phyloP scores from a whole-genome alignment of 1,284 basidiomycete genomes.

The Mycena sp. region DNA sequence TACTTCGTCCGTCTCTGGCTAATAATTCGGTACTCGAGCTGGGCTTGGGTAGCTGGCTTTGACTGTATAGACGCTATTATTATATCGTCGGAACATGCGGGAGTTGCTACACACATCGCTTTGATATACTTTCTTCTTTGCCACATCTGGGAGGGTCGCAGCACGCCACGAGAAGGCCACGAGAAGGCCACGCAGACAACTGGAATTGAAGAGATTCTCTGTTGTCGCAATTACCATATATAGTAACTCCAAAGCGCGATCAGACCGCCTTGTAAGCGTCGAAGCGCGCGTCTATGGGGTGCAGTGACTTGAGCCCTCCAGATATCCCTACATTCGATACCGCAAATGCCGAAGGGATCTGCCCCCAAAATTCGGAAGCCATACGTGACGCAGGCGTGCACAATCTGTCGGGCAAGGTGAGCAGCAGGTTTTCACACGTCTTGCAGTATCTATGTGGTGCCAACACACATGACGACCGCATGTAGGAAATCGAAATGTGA shows the following conservation, averaged over 20 bases:
- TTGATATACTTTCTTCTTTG: no score
- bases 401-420: constrained; percentile 38
- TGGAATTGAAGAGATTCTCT: no score
- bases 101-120: no score
- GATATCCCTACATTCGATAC: not conserved
- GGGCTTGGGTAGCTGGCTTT: constrained; percentile 28
- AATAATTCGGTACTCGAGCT: constrained; percentile 30
- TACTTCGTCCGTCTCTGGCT: not conserved
- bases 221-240: no score
- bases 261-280: no score
- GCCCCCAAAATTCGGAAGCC: constrained; percentile 24
- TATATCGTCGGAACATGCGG: not conserved
- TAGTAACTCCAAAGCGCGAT: no score
- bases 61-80: constrained; percentile 19
- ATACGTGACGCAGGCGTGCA: constrained; percentile 38
- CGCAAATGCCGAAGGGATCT: not conserved
- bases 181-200: no score
- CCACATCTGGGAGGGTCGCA: no score
- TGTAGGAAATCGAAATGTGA: constrained; percentile 40
- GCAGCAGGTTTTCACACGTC: not conserved
- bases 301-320: no score
- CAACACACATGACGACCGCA: not conserved
- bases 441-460: not conserved
- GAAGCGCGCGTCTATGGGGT: no score
- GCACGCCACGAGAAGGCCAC: no score